These are phyloP conservation scores for Trypanosoma boissoni DNA, from an alignment of 208 protist genomes.

Conservation along the genomic window DNA sequence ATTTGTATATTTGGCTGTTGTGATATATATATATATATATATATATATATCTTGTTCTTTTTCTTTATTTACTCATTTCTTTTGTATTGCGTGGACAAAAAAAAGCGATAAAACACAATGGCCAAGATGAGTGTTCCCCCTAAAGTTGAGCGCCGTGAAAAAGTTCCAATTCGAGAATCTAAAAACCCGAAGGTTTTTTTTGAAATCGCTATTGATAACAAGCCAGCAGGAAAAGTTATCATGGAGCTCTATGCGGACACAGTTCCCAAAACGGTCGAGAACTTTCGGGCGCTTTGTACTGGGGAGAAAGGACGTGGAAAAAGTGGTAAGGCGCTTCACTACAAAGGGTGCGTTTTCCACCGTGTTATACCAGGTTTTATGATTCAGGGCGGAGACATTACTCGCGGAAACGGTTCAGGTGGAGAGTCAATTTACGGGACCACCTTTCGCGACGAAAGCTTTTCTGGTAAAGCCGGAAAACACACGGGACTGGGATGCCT, in stretches of 20 bases:
- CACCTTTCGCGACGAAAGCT: constrained; percentile 96
- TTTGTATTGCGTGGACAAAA: not conserved
- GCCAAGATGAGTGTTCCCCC: constrained; percentile 58
- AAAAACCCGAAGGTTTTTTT: constrained; percentile 90
- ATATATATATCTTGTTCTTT: not conserved
- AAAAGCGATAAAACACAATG: constrained; percentile 26
- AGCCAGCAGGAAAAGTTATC: constrained; percentile 72
- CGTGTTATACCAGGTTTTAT: constrained; percentile 96
- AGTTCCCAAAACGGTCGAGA: constrained; percentile 94
- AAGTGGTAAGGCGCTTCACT: constrained; percentile 94
- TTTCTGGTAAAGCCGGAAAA: constrained; percentile 91
- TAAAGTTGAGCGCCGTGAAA: constrained; percentile 31
- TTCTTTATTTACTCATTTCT: not conserved
- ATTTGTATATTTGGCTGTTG: too few species aligned
- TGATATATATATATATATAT: too few species aligned
- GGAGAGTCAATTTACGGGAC: constrained; percentile 98
- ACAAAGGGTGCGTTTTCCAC: constrained; percentile 96
- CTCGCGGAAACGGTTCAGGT: constrained; percentile 94
- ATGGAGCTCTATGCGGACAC: constrained; percentile 91
- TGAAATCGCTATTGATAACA: constrained; percentile 73
- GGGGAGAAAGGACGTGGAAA: constrained; percentile 90
- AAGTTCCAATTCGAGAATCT: constrained; percentile 16
- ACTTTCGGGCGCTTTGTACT: constrained; percentile 93
- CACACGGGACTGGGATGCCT: constrained; percentile 92
- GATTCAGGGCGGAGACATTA: constrained; percentile 98